phyloP scores from a whole-genome alignment of 2,329 filamentous ascomycete species.

The Aspergillus ibericus region DNA sequence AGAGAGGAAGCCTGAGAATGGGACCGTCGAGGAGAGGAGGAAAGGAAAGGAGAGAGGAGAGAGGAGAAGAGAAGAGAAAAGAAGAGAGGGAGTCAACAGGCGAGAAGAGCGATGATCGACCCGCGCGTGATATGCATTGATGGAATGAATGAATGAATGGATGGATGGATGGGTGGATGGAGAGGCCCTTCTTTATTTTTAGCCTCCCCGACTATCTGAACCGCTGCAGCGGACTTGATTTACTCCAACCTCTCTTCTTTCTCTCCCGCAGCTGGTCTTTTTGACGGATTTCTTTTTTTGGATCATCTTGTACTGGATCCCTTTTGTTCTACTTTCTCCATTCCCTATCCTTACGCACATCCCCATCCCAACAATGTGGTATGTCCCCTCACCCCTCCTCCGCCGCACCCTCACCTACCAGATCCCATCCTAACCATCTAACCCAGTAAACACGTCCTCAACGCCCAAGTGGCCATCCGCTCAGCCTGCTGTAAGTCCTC shows the following conservation, averaged over 20 bases:
- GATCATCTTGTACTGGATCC: too few species aligned
- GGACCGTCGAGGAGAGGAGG: slow-evolving; percentile 25
- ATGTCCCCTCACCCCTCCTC: not conserved
- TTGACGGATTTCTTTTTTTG: too few species aligned
- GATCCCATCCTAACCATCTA: not conserved
- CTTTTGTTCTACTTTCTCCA: not conserved
- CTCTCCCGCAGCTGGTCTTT: too few species aligned
- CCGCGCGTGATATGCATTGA: slow-evolving; percentile 1
- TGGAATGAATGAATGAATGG: not conserved
- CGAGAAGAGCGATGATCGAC: not conserved
- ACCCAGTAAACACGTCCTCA: slow-evolving; percentile 90
- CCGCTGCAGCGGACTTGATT: slow-evolving; percentile 5
- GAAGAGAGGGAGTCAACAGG: not conserved
- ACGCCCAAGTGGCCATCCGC: slow-evolving; percentile 94
- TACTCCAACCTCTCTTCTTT: not conserved
- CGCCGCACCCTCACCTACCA: not conserved
- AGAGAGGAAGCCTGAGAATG: slow-evolving; percentile 24
- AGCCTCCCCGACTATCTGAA: slow-evolving; percentile 15
- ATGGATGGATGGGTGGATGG: not conserved
- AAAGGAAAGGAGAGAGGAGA: not conserved
- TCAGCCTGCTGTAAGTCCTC: slow-evolving; percentile 81
- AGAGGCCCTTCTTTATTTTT: slow-evolving; percentile 16
- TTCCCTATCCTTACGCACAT: not conserved
- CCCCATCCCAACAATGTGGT: slow-evolving; percentile 5
- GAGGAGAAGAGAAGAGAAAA: not conserved